A percentile compares a stretch with the other conserved stretches of the same genome.
phyloP scores from a whole-genome alignment of 75 land plant species.

The Cryptomeria japonica region DNA sequence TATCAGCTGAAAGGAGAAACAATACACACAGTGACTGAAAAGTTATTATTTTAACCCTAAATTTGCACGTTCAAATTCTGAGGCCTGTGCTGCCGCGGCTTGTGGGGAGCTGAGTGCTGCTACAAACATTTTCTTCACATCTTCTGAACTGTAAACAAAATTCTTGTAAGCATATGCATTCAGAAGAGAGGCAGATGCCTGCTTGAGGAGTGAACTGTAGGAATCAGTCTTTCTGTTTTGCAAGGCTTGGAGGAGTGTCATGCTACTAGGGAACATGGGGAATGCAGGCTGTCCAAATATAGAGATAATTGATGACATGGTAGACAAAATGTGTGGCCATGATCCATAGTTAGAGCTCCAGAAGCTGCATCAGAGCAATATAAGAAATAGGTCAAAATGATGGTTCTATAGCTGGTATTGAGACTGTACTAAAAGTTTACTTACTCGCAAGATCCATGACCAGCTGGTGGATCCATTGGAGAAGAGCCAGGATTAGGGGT shows the following conservation, averaged over 20 bases:
- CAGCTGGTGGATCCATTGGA: neutral
- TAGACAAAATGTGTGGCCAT: constrained; percentile 14
- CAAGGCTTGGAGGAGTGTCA: constrained; percentile 16
- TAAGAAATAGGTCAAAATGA: neutral
- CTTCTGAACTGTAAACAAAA: constrained; percentile 16
- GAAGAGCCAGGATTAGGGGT: neutral
- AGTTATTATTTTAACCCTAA: neutral
- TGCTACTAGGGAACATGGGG: neutral
- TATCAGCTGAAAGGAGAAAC: too few relatives aligned
- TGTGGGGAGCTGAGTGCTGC: constrained; percentile 7
- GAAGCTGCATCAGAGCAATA: neutral
- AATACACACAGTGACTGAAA: too few relatives aligned
- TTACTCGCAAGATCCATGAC: constrained; percentile 9
- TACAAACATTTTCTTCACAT: constrained; percentile 12
- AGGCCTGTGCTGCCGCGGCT: constrained; percentile 22
- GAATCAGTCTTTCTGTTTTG: constrained; percentile 7
- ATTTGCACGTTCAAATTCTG: constrained; percentile 19
- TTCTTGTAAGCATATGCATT: constrained; percentile 20
- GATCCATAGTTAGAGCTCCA: constrained; percentile 3
- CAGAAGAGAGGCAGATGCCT: constrained; percentile 24
- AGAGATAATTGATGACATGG: neutral
- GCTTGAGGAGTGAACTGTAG: constrained; percentile 15
- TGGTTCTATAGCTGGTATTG: neutral
- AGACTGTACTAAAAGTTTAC: neutral
- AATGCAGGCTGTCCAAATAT: constrained; percentile 1